These are phyloP conservation scores for Panaeolus papilionaceus DNA, from an alignment of 768 basidiomycete genomes.

Conservation along the genomic window DNA sequence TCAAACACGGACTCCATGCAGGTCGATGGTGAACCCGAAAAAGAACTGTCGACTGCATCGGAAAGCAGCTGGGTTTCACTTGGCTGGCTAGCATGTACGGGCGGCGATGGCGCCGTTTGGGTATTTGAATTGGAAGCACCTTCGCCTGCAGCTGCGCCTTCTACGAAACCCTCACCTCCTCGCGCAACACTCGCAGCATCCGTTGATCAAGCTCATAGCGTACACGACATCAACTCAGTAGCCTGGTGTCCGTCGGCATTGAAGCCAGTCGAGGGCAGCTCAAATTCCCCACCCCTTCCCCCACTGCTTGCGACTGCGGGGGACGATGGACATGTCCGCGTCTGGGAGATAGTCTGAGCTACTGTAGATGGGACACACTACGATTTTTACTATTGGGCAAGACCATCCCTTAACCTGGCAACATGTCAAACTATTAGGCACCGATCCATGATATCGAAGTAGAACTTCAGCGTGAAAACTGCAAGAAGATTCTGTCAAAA, in stretches of 20 bases:
- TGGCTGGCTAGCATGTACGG: slow-evolving; percentile 87
- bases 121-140: slow-evolving; percentile 80
- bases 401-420: neutral
- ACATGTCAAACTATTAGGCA: neutral
- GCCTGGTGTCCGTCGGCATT: slow-evolving; percentile 74
- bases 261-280: slow-evolving; percentile 57
- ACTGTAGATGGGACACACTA: no score
- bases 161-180: slow-evolving; percentile 22
- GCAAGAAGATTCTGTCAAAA: no score
- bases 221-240: slow-evolving; percentile 85
- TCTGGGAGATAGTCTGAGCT: slow-evolving; percentile 66
- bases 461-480: neutral
- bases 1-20: neutral
- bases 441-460: neutral
- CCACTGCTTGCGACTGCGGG: slow-evolving; percentile 77
- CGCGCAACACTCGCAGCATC: slow-evolving; percentile 59
- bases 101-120: slow-evolving; percentile 84
- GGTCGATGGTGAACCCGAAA: slow-evolving; percentile 43
- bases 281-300: neutral
- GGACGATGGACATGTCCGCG: slow-evolving; percentile 81
- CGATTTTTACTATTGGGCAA: no score
- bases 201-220: slow-evolving; percentile 73
- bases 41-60: slow-evolving; percentile 21
- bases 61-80: slow-evolving; percentile 42
- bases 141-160: slow-evolving; percentile 24